Conservation (phyloP, 805 yeast genomes). For the Candida wancherniae region DNA sequence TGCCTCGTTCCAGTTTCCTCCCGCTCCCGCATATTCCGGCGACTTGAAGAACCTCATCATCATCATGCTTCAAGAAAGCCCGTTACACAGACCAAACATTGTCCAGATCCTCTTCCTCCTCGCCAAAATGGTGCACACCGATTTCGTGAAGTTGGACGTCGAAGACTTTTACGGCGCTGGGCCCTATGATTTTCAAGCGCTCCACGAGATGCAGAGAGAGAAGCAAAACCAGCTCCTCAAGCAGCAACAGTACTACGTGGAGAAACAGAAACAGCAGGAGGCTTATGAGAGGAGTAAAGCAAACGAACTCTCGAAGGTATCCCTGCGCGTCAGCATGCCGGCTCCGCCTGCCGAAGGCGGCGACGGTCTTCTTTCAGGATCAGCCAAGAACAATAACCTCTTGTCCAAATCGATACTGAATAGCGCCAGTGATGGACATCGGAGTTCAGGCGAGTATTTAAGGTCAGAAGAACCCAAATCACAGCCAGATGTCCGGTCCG, state of each 20-base stretch:
- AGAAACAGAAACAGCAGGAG: constrained; percentile 32
- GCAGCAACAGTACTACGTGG: constrained; percentile 38
- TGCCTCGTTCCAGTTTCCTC: constrained; percentile 75
- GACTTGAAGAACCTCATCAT: constrained; percentile 70
- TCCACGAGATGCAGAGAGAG: constrained; percentile 44
- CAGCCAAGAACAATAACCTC: too few species aligned
- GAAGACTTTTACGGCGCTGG: constrained; percentile 48
- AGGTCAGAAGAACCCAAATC: too few species aligned
- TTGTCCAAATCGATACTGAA: too few species aligned
- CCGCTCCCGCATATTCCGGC: constrained; percentile 62
- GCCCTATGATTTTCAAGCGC: constrained; percentile 54
- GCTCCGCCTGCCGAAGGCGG: too few species aligned
- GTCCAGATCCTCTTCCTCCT: constrained; percentile 73
- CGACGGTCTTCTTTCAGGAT: too few species aligned
- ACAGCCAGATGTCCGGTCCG: too few species aligned
- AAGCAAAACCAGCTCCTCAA: constrained; percentile 30
- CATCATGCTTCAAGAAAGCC: constrained; percentile 78
- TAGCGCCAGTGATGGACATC: too few species aligned
- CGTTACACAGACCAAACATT: constrained; percentile 77
- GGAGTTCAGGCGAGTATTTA: too few species aligned
- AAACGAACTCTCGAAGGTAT: constrained; percentile 12
- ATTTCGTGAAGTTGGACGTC: constrained; percentile 26
- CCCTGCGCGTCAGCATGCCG: constrained; percentile 11
- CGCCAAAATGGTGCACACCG: constrained; percentile 42
- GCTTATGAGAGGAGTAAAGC: constrained; percentile 16